Percentiles rank a stretch among this genome's conserved stretches.
Conservation (phyloP, 2,329 filamentous ascomycete genomes). For the Sodiomyces alkalinus region DNA sequence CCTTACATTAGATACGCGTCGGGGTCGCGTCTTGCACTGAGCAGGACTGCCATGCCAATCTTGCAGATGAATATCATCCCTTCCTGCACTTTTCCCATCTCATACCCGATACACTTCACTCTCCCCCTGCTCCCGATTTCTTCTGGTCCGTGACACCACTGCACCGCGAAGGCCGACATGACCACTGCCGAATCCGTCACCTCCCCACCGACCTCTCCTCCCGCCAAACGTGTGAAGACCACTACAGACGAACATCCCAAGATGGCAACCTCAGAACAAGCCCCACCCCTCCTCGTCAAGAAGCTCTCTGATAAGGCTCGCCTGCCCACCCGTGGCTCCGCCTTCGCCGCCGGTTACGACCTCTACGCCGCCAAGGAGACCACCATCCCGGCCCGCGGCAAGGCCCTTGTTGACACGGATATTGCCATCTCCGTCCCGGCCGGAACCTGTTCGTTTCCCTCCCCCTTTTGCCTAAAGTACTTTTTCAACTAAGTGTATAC, state of each 20-base stretch:
- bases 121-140: conserved; percentile 1
- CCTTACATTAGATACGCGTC: no score
- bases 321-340: conserved; percentile 76
- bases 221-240: conserved; percentile 68
- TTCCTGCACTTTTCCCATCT: no score
- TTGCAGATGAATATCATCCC: no score
- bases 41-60: no score
- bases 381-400: conserved; percentile 65
- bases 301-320: conserved; percentile 69
- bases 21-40: no score
- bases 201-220: conserved; percentile 54
- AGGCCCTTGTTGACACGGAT: conserved; percentile 79
- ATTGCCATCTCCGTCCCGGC: conserved; percentile 81
- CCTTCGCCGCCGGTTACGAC: conserved; percentile 87
- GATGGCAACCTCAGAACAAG: conserved; percentile 20
- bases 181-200: conserved; percentile 20
- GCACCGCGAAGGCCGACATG: conserved; percentile 15
- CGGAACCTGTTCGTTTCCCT: conserved; percentile 62
- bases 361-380: conserved; percentile 66
- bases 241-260: conserved; percentile 15
- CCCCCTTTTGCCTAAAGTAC: neutral
- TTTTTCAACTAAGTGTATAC: neutral
- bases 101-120: neutral
- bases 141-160: conserved; percentile 8
- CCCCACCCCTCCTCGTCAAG: conserved; percentile 67